phyloP scores from a whole-genome alignment of 2,329 filamentous ascomycete genomes.

The Aspergillus viridinutans region DNA sequence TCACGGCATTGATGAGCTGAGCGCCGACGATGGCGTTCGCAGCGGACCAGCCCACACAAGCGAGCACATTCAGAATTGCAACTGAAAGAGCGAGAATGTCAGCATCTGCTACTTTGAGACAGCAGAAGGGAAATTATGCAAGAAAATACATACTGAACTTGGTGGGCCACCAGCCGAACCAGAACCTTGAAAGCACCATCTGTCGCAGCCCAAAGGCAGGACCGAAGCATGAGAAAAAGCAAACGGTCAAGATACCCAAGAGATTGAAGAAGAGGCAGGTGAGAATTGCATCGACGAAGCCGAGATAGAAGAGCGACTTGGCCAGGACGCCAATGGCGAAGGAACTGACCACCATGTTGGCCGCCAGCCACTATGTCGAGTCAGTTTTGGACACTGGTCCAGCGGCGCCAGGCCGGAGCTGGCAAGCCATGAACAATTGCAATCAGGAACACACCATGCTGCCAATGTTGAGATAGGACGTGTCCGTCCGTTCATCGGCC shows the following conservation, averaged over 20 bases:
- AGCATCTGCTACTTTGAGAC: conserved; percentile 1
- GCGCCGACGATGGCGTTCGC: conserved; percentile 78
- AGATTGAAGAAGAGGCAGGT: conserved; percentile 72
- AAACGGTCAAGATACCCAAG: conserved; percentile 66
- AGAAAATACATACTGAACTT: conserved; percentile 55
- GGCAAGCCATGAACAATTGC: conserved; percentile 5
- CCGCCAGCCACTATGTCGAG: conserved; percentile 62
- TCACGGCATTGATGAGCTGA: conserved; percentile 71
- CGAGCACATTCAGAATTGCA: conserved; percentile 66
- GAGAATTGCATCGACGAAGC: conserved; percentile 68
- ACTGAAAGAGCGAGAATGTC: conserved; percentile 38
- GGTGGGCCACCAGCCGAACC: conserved; percentile 67
- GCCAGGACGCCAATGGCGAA: conserved; percentile 72
- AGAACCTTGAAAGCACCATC: conserved; percentile 76
- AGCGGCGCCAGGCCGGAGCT: conserved; percentile 6
- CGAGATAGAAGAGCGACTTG: conserved; percentile 63
- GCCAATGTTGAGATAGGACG: conserved; percentile 61
- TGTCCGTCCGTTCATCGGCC: conserved; percentile 63
- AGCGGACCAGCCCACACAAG: conserved; percentile 70
- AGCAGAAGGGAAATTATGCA: not conserved
- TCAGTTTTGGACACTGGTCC: conserved; percentile 19
- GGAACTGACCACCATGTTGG: conserved; percentile 72
- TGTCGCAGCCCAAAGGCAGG: conserved; percentile 70
- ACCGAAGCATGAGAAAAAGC: conserved; percentile 74
- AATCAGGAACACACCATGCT: conserved; percentile 58